Conservation (phyloP, 2,329 filamentous ascomycete species). For the Aspergillus sp. region DNA sequence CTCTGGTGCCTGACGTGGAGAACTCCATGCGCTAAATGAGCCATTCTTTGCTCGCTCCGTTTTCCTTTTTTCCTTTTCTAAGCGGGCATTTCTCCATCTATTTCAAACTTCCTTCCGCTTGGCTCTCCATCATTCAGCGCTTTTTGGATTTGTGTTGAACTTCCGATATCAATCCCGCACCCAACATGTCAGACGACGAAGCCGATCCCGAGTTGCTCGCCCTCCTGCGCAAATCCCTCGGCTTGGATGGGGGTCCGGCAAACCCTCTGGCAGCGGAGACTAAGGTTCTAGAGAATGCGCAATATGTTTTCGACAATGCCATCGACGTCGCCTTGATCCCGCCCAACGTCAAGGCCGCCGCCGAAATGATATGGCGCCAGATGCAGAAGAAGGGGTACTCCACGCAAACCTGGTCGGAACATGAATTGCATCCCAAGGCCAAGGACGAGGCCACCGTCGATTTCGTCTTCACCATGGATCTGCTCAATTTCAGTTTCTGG, state of each 20-base stretch:
- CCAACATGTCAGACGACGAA: conserved; percentile 83
- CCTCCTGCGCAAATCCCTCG: conserved; percentile 77
- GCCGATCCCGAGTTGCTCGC: conserved; percentile 83
- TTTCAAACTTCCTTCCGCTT: not conserved
- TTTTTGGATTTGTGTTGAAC: not conserved
- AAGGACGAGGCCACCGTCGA: conserved; percentile 78
- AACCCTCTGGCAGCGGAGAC: conserved; percentile 66
- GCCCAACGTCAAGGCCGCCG: conserved; percentile 76
- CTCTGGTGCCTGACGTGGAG: conserved; percentile 12
- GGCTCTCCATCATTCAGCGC: not conserved
- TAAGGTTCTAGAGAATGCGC: conserved; percentile 76
- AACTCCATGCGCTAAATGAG: conserved; percentile 2
- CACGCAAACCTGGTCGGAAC: conserved; percentile 79
- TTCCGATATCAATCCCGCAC: not conserved
- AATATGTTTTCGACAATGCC: conserved; percentile 86
- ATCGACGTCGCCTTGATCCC: conserved; percentile 91
- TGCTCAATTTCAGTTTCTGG: conserved; percentile 98
- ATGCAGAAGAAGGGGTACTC: conserved; percentile 86
- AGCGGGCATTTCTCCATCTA: not conserved
- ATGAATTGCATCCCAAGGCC: conserved; percentile 83
- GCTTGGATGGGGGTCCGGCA: conserved; percentile 57
- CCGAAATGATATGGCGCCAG: conserved; percentile 71
- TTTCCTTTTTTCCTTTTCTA: not conserved
- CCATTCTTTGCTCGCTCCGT: conserved; percentile 1
- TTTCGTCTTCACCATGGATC: conserved; percentile 96